These are phyloP conservation scores for Phytopythium litorale DNA, from an alignment of 352 stramenopile genomes.

Conservation along the genomic window DNA sequence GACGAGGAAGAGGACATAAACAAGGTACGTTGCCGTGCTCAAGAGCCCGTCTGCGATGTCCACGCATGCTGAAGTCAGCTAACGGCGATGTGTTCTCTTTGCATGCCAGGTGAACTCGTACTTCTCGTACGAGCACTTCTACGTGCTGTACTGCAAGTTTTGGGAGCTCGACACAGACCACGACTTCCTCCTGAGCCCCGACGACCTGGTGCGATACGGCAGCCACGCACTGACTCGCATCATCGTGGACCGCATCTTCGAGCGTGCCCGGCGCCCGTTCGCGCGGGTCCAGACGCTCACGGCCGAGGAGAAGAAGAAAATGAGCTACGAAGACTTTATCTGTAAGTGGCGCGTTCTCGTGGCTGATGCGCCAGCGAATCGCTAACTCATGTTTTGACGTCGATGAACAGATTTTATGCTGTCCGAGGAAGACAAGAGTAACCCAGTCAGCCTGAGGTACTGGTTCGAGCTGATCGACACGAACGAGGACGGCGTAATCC, in stretches of 20 bases:
- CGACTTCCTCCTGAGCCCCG: slow-evolving; percentile 78
- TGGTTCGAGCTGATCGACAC: slow-evolving; percentile 99
- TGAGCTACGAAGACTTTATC: slow-evolving; percentile 91
- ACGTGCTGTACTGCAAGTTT: slow-evolving; percentile 99
- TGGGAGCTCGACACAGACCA: slow-evolving; percentile 98
- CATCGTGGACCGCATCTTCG: slow-evolving; percentile 88
- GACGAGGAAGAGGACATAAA: slow-evolving; percentile 99
- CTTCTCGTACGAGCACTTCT: slow-evolving; percentile 99
- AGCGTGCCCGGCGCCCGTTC: slow-evolving; percentile 76
- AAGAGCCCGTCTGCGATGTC: background rate
- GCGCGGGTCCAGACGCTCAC: slow-evolving; percentile 73
- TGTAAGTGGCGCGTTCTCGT: slow-evolving; percentile 39
- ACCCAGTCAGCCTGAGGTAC: slow-evolving; percentile 94
- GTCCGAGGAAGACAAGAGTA: slow-evolving; percentile 98
- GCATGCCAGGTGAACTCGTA: slow-evolving; percentile 84
- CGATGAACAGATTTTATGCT: slow-evolving; percentile 94
- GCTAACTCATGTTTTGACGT: background rate
- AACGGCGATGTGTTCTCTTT: background rate
- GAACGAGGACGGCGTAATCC: slow-evolving; percentile 96
- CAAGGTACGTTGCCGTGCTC: slow-evolving; percentile 67
- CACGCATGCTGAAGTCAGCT: background rate
- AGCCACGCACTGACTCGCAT: slow-evolving; percentile 80
- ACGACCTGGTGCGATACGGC: slow-evolving; percentile 84
- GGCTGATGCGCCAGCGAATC: background rate
- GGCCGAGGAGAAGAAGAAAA: slow-evolving; percentile 82